phyloP scores from a whole-genome alignment of 768 basidiomycete genomes.

The Leccinum subgranulosum region DNA sequence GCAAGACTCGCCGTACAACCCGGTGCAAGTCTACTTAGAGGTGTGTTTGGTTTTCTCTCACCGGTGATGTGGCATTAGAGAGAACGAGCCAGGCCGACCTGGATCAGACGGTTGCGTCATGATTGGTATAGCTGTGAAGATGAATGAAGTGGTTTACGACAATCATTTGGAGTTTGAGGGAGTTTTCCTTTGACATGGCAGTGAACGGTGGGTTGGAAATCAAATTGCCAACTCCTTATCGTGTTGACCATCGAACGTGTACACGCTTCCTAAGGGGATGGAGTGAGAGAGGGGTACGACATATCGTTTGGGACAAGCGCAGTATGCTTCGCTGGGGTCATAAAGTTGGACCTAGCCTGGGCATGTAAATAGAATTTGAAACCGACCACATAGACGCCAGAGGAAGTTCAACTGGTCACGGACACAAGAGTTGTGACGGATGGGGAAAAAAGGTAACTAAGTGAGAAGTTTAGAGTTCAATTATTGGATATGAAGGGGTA shows the following conservation, averaged over 20 bases:
- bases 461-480: constrained; percentile 22
- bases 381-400: constrained; percentile 2
- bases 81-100: neutral
- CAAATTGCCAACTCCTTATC: constrained; percentile 7
- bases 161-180: constrained; percentile 15
- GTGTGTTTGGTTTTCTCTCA: neutral
- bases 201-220: constrained; percentile 4
- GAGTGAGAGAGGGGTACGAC: neutral
- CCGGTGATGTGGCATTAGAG: constrained; percentile 16
- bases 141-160: constrained; percentile 18
- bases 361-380: constrained; percentile 5
- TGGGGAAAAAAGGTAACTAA: constrained; percentile 3
- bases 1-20: neutral
- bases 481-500: constrained; percentile 23
- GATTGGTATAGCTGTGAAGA: constrained; percentile 12
- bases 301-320: neutral
- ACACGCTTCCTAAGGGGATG: neutral
- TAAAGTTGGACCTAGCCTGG: neutral
- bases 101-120: constrained; percentile 8
- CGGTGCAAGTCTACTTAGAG: neutral
- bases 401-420: neutral
- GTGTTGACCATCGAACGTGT: constrained; percentile 1
- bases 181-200: constrained; percentile 2
- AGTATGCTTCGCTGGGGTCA: neutral
- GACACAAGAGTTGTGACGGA: constrained; percentile 3